Base-by-base conservation (phyloP, 1,139 yeast genomes). In the Sugiyamaella grinbergsii region DNA sequence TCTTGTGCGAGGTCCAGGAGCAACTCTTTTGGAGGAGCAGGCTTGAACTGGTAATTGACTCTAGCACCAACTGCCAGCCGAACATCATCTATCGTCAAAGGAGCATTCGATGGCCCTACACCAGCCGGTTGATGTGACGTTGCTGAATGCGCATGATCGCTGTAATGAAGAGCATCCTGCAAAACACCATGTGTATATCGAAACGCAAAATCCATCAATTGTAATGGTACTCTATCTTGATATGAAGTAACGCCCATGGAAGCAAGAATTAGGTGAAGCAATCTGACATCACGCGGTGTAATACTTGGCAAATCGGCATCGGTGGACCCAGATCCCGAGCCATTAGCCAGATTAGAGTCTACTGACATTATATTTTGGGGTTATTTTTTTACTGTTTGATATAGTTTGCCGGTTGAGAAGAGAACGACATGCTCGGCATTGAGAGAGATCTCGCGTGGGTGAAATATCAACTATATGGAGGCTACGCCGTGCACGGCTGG, bases 171-270 rank as follows among this genome's bases (percentile, higher is more conserved):
- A 0, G 98, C 97, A 68, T 93, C 98, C 62, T 85, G 87, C 54
- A 93, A 72, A 6, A 93, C 86, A 3, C 91, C 84, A 33, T 84
- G 78, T 10, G 98, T 89, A 72, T 93, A 93, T 60, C 94, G 60
- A 68, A 88, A 88, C 11, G 98, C 98, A 73, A 93, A 93, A 68
- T 93, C 98, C 95, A 93, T 88, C 57, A 93, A 75, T 67, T 91
- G 98, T 36, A 93, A 71, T 0, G 98, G 97, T 2, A 93, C 98
- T 55, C 90, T 94, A 65, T 91, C 98, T 65, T 93, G 96, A 68
- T 91, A 93, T 56, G 87, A 83, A 53, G 87, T 89, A 31, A 93
- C 88, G 1, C 95, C 93, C 72, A 93, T 95, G 0, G 97, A 86
- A 13, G 98, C 98, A 62, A 93, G 80, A 49, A 93, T 85, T 66